Evolutionary conservation across 2,329 filamentous ascomycete species (phyloP), one percentile per base, ranked within the genome.

Genomic region (Xylariomycetidae sp.): DNA sequence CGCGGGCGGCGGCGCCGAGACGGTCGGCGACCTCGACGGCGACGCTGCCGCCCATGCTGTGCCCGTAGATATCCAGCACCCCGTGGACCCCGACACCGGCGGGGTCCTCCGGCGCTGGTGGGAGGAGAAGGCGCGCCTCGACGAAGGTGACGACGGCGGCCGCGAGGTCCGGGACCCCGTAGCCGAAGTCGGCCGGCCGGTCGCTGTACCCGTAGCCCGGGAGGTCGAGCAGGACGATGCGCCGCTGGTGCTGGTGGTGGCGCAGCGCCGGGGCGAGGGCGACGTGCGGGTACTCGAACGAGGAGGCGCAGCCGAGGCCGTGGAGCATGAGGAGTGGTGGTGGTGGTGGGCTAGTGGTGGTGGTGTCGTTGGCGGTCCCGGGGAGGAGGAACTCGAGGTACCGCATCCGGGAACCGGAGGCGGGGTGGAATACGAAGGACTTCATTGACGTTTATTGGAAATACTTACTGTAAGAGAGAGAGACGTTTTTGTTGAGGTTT

Each of bases 391-490:
- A 19, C n/a, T 30, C 28, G 5, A 19, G 17, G 17, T 30, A 30
- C 5, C 16, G 16, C 28, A 30, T 6, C 16, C 5, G 5, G 5
- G 28, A 5, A 18, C 28, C 28, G 25, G 25, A 9, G 28, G 28
- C 16, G n/a, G n/a, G n/a, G 16, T 30, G 12, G 16, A 30, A 30
- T 11, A 30, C 15, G 28, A 19, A 30, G 4, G 28, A 19, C n/a
- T 30, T 30, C 28, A 30, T 30, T 29, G 25, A n/a, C 12, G 5
- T n/a, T 27, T n/a, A n/a, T n/a, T n/a, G n/a, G n/a, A n/a, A n/a
- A n/a, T n/a, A n/a, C n/a, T n/a, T n/a, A n/a, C n/a, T n/a, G n/a
- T n/a, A n/a, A n/a, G n/a, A n/a, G n/a, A n/a, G n/a, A n/a, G n/a
- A n/a, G n/a, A n/a, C n/a, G n/a, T n/a, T n/a, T n/a, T n/a, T n/a